Evolutionary conservation across 1,139 yeast species (phyloP).

Genomic region (Geotrichum australiense): DNA sequence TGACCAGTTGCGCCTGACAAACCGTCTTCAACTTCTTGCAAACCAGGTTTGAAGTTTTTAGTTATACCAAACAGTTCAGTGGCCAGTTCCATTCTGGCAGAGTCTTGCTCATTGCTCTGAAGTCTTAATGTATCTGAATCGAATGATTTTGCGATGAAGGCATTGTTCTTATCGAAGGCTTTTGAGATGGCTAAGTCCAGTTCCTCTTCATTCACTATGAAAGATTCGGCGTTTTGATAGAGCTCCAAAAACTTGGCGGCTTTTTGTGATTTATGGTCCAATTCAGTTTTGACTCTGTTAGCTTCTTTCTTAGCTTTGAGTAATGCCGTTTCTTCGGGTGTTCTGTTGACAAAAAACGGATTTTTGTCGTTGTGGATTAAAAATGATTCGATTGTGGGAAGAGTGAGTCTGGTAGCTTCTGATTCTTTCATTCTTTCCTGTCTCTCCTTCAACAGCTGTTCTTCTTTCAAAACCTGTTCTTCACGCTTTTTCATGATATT

Average conservation of each 20-base stretch:
- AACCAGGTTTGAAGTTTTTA: slow-evolving; percentile 43
- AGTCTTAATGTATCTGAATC: neutral
- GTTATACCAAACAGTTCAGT: slow-evolving; percentile 27
- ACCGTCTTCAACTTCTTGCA: slow-evolving; percentile 41
- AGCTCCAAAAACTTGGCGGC: slow-evolving; percentile 57
- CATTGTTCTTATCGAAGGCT: slow-evolving; percentile 39
- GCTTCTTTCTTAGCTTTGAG: slow-evolving; percentile 47
- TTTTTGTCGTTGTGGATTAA: slow-evolving; percentile 31
- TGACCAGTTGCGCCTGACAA: slow-evolving; percentile 31
- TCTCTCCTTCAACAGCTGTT: slow-evolving; percentile 32
- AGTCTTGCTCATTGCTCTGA: neutral
- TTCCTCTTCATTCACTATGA: slow-evolving; percentile 59
- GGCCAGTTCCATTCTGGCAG: slow-evolving; percentile 18
- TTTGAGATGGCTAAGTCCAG: slow-evolving; percentile 50
- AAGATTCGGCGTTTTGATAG: slow-evolving; percentile 62
- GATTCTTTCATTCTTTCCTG: slow-evolving; percentile 26
- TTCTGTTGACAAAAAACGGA: slow-evolving; percentile 61
- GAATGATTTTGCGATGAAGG: slow-evolving; percentile 1
- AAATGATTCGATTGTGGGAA: slow-evolving; percentile 67
- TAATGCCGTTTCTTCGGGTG: slow-evolving; percentile 53
- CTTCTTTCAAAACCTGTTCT: slow-evolving; percentile 28
- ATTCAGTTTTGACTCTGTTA: slow-evolving; percentile 44
- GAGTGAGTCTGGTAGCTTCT: slow-evolving; percentile 55
- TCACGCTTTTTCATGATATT: slow-evolving; percentile 29
- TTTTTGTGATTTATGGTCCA: slow-evolving; percentile 41